Evolutionary conservation across 2,329 filamentous ascomycete species (phyloP), one percentile per base, ranked within the genome.

Genomic region (Epichloe festucae): DNA sequence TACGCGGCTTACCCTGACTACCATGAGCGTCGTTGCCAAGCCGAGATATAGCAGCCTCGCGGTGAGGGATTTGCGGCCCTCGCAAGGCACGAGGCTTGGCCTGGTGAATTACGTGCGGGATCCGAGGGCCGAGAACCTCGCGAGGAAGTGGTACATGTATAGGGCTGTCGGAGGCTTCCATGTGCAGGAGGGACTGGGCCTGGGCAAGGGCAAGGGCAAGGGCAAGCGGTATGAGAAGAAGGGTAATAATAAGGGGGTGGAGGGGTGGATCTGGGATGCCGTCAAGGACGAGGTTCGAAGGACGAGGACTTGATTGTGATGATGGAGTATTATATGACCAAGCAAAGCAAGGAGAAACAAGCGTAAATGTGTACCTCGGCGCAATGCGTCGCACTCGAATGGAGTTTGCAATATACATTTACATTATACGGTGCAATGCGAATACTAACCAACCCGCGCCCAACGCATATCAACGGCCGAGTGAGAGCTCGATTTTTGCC

Each of bases 21-120:
- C 76, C 49, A 76, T 81, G 69, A 77, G 72, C 60, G 59, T 71
- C 56, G 73, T 79, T 57, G 73, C 73, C 55, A 77, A 76, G 63
- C 77, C 78, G 34, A 72, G 77, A 41, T 71, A 71, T 60, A 73
- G 72, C 56, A 65, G 65, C 53, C 59, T 73, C 31, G 63, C 64
- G 46, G 67, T 68, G 19, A 68, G 67, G 19, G 67, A 70, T 42
- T 59, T 73, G 27, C 53, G 58, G 5, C 63, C 66, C 34, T 55
- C 55, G 12, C 52, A 50, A 39, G 56, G 48, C 5, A 31, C n/a
- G 45, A 46, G 59, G n/a, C 64, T 69, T 35, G 69, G 70, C 19
- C 60, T 72, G 47, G 63, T 72, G 57, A 72, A 72, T 58, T 70
- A 67, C 49, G 58, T 63, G n/a, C 65, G 70, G 53, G 63, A 69